phyloP scores from a whole-genome alignment of 1,139 yeast species.

The Geotrichum candidum region DNA sequence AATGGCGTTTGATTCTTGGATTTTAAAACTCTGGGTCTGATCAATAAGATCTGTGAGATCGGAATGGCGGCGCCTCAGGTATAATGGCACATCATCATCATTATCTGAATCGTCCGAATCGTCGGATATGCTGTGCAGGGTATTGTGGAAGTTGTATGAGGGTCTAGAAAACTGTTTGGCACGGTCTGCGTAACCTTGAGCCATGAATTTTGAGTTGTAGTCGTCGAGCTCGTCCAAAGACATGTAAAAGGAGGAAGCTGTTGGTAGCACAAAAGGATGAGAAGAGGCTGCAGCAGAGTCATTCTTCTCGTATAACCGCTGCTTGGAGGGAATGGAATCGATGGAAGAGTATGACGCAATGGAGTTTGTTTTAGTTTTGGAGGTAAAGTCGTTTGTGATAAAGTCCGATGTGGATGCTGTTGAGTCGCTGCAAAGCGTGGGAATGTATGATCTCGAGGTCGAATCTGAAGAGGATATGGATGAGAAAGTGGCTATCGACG shows the following conservation, averaged over 20 bases:
- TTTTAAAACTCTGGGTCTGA: background rate
- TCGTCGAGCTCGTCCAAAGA: constrained; percentile 4
- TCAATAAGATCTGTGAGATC: background rate
- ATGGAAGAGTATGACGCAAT: constrained; percentile 5
- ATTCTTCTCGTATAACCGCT: background rate
- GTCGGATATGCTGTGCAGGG: constrained; percentile 2
- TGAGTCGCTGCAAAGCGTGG: constrained; percentile 3
- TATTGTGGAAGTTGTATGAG: background rate
- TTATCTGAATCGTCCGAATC: background rate
- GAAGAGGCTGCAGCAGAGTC: background rate
- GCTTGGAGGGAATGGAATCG: background rate
- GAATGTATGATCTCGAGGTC: background rate
- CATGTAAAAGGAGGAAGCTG: background rate
- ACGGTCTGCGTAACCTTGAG: constrained; percentile 1
- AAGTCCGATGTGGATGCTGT: background rate
- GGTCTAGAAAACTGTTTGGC: background rate
- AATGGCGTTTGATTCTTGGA: background rate
- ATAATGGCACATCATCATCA: background rate
- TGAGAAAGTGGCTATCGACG: background rate
- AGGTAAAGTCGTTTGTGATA: background rate
- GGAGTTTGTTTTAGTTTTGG: background rate
- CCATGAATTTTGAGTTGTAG: constrained; percentile 1
- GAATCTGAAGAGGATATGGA: background rate
- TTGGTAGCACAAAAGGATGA: constrained; percentile 5
- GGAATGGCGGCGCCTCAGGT: background rate